Base-by-base conservation (phyloP, 2,329 filamentous ascomycete genomes). In the Botryosphaeria dothidea region DNA sequence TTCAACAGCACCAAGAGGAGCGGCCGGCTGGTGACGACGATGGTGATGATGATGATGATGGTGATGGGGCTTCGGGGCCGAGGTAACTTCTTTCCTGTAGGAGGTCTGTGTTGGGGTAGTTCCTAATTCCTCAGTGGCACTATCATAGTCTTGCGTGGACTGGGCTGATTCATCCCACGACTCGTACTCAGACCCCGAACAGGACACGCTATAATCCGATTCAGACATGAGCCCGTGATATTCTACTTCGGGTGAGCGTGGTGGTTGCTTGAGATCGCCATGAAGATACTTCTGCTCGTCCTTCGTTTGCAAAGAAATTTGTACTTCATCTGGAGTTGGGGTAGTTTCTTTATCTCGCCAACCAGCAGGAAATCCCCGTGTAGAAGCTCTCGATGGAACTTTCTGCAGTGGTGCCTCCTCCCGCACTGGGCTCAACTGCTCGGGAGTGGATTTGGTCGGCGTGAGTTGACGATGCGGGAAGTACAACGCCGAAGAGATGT, bases 1-100 rank as follows among this genome's bases (percentile, higher is more conserved):
- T 77, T 98, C 93, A 70, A 99, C 96, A 31, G 94, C 94, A 68
- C 94, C 92, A 29, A 96, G 83, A 3, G 93, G 92, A 78, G 75
- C 84, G 31, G 75, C 78, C 45, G 75, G 75, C 81, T 69, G 84
- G 66, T 69, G 36, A 58, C 68, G 48, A 49, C 69, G 60, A 60
- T 70, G 65, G 66, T 70, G 73, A 58, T 69, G 73, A 58, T 69
- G 78, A 49, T 69, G 70, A 71, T n/a, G n/a, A n/a, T n/a, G n/a
- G n/a, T n/a, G n/a, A 48, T 71, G 73, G 29, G 69, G 70, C 48
- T 67, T 70, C 41, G 68, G 69, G 66, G 71, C 72, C 62, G 64
- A 62, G 9, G 48, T 62, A 13, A 17, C 17, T 19, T 36, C 41
- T 27, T 34, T 25, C 21, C 23, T 60, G 41, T 54, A 66, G 3